A percentile compares a stretch with the other conserved stretches of the same genome.
phyloP scores from a whole-genome alignment of 768 basidiomycete genomes.

The Exidia glandulosa region DNA sequence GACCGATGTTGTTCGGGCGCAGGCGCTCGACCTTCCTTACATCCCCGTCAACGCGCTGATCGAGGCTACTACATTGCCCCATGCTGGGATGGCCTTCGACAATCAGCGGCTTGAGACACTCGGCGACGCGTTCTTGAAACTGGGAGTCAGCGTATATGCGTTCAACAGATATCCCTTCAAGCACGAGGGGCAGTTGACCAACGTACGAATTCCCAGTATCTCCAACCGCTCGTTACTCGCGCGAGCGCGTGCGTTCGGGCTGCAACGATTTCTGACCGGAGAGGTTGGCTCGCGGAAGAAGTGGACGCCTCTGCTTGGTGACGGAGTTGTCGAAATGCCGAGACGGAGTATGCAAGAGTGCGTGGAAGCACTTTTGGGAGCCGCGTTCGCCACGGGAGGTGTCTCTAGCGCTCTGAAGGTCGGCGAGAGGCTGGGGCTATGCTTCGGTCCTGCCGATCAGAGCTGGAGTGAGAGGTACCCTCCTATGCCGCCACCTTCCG shows the following conservation, averaged over 20 bases:
- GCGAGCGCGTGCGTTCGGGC: constrained; percentile 50
- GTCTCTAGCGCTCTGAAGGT: constrained; percentile 53
- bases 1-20: constrained; percentile 53
- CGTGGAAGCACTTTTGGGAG: constrained; percentile 79
- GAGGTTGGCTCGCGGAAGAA: constrained; percentile 41
- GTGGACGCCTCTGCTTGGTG: constrained; percentile 48
- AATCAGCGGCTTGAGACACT: constrained; percentile 84
- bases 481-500: constrained; percentile 17
- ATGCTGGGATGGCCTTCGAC: constrained; percentile 48
- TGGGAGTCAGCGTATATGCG: constrained; percentile 64
- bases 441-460: constrained; percentile 51
- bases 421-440: constrained; percentile 55
- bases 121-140: constrained; percentile 73
- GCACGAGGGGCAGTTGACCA: constrained; percentile 75
- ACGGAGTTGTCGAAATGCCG: constrained; percentile 20
- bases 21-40: constrained; percentile 48
- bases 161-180: constrained; percentile 65
- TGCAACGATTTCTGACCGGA: constrained; percentile 53
- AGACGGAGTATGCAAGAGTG: constrained; percentile 75
- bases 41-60: constrained; percentile 47
- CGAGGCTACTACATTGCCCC: constrained; percentile 70
- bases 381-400: constrained; percentile 62
- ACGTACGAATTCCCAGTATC: constrained; percentile 50
- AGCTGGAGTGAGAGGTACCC: constrained; percentile 58
- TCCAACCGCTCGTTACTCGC: constrained; percentile 61